A percentile compares a stretch with the other conserved stretches of the same genome.
Conservation (phyloP, 352 stramenopile genomes). For the Pythium diclinum region DNA sequence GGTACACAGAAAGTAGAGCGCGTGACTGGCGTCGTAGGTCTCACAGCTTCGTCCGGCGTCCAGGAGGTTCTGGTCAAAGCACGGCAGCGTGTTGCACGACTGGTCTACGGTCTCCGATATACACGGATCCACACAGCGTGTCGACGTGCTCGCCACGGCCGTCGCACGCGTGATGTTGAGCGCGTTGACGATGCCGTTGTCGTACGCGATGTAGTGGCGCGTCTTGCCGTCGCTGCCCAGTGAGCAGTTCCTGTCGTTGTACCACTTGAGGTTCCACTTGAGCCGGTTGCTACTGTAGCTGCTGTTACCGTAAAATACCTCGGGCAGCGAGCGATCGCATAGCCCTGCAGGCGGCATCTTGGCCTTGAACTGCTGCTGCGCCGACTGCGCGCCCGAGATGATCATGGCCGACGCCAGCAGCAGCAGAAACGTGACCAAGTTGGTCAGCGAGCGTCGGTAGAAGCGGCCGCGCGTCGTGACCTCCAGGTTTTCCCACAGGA, state of each 20-base stretch:
- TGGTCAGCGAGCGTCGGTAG: conserved; percentile 62
- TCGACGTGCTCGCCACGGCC: conserved; percentile 4
- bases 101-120: conserved; percentile 48
- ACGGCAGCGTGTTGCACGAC: conserved; percentile 61
- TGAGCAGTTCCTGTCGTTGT: conserved; percentile 43
- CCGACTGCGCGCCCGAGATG: conserved; percentile 75
- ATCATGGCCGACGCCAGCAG: conserved; percentile 63
- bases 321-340: conserved; percentile 50
- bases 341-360: conserved; percentile 57
- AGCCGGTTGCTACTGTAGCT: conserved; percentile 19
- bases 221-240: conserved; percentile 24
- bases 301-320: conserved; percentile 56
- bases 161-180: conserved; percentile 26
- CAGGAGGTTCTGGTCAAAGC: conserved; percentile 45
- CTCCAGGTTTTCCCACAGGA: conserved; percentile 87
- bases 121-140: conserved; percentile 55
- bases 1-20: conserved; percentile 75
- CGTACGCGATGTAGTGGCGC: conserved; percentile 61
- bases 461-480: conserved; percentile 56
- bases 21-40: conserved; percentile 55
- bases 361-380: conserved; percentile 62
- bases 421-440: conserved; percentile 57
- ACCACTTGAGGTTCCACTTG: conserved; percentile 54
- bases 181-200: conserved; percentile 52
- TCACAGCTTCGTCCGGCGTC: conserved; percentile 44